Conservation (phyloP, 352 stramenopile species). For the Phytophthora chlamydospora region DNA sequence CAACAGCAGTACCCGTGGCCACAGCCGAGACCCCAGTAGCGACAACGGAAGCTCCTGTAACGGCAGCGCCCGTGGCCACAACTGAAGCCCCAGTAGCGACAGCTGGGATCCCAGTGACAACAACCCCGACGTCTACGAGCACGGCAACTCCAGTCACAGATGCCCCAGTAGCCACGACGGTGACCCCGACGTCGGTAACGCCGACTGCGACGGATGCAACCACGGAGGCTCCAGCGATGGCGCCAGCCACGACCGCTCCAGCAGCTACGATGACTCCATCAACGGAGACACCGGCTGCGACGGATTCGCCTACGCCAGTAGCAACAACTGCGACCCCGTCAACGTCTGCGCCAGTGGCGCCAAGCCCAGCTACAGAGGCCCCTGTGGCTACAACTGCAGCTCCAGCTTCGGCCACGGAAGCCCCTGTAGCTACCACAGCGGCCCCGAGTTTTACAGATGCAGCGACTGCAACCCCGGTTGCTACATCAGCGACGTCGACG, state of each 20-base stretch:
- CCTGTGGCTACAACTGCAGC: not conserved
- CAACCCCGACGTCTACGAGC: not conserved
- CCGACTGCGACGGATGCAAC: not conserved
- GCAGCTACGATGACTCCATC: not conserved
- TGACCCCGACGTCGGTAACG: not conserved
- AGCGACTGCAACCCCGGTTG: not conserved
- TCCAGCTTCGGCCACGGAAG: not conserved
- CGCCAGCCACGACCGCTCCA: not conserved
- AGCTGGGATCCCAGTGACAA: not conserved
- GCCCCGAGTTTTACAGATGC: not conserved
- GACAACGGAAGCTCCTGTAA: not conserved
- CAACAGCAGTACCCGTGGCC: not conserved
- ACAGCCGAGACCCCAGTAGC: not conserved
- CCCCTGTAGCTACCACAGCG: not conserved
- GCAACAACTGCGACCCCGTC: conserved; percentile 1
- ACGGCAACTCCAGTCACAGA: not conserved
- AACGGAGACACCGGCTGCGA: not conserved
- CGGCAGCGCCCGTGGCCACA: not conserved
- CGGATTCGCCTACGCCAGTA: not conserved
- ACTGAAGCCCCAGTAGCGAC: not conserved
- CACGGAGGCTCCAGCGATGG: not conserved
- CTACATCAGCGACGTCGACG: not conserved
- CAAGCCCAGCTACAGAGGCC: not conserved
- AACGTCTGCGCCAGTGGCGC: not conserved
- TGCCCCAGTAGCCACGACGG: not conserved